Evolutionary conservation across 1,284 basidiomycete species (phyloP), one percentile per base, ranked within the genome.

Genomic region (Fistulinella staudtii): DNA sequence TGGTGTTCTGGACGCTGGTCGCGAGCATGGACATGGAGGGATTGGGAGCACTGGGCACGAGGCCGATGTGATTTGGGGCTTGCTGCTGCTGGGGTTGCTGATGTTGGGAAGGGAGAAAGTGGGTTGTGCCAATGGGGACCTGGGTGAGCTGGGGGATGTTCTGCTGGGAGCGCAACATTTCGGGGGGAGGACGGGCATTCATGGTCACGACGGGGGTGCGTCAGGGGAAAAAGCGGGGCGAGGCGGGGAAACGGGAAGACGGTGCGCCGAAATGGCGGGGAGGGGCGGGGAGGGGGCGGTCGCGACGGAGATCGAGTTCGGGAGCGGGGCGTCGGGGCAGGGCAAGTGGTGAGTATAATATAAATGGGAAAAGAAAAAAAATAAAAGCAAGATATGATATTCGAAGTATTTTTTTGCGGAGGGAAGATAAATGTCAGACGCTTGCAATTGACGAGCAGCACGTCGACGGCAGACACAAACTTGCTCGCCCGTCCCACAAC

Each of bases 131-230:
- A 42, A 73, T 70, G 49, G 65, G 56, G 27, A 78, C 54, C 43
- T 72, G 60, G 39, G 66, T 49, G 50, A 73, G 64, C 53, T 70
- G 71, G 25, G 69, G 60, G 46, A 76, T 66, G 55, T 64, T 61
- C 56, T 59, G 64, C 43, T 65, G 66, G 7, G 46, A 2, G 44
- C 74, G 73, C 30, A 79, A 53, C 66, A 78, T 67, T 50, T 76
- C 72, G 50, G 55, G 44, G 41, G 54, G 52, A 28, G 60, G 60
- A 44, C 71, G 75, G 51, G 58, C 53, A 63, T 72, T 70, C 64
- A 69, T 70, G 25, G 27, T 34, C 25, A 11, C 24, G 24, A 11
- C 24, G 24, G 43, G 35, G 41, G 35, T n/a, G 33, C 17, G 46
- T 24, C 43, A 36, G 41, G 44, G 4, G 36, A 46, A 15, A 53